These are phyloP conservation scores for Penicillium macrosclerotiorum DNA, from an alignment of 495 filamentous ascomycete species.

Conservation along the genomic window DNA sequence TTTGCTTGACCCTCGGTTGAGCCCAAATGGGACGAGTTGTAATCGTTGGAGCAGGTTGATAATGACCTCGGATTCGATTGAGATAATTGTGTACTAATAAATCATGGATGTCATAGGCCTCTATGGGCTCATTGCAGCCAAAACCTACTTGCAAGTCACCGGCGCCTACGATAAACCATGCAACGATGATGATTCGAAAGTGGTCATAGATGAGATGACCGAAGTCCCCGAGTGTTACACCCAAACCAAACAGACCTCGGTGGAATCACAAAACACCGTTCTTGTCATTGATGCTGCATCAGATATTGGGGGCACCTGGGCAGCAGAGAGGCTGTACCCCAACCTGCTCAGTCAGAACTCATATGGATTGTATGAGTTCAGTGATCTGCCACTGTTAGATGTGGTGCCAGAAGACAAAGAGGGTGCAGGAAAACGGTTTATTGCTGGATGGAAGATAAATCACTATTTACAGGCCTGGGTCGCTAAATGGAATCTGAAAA, in stretches of 20 bases:
- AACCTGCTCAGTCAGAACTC: conserved; percentile 35
- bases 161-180: conserved; percentile 11
- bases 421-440: conserved; percentile 52
- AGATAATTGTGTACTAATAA: not conserved
- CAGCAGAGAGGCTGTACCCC: conserved; percentile 56
- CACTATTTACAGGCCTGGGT: conserved; percentile 60
- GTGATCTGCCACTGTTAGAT: conserved; percentile 59
- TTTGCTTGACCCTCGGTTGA: not conserved
- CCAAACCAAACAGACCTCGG: not conserved
- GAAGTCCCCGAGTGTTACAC: conserved; percentile 14
- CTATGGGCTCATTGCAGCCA: conserved; percentile 56
- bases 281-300: conserved; percentile 48
- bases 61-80: not conserved
- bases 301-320: conserved; percentile 66
- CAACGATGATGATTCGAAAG: not conserved
- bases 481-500: conserved; percentile 52
- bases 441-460: conserved; percentile 61
- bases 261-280: no score
- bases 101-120: conserved; percentile 23
- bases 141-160: conserved; percentile 53
- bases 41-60: conserved; percentile 24
- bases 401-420: conserved; percentile 19
- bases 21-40: conserved; percentile 20
- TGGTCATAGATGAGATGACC: not conserved
- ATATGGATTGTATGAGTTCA: conserved; percentile 40